Evolutionary conservation across 306 rosid genomes (phyloP), one percentile per base, ranked within the genome.

Genomic region (Vigna hirtella): DNA sequence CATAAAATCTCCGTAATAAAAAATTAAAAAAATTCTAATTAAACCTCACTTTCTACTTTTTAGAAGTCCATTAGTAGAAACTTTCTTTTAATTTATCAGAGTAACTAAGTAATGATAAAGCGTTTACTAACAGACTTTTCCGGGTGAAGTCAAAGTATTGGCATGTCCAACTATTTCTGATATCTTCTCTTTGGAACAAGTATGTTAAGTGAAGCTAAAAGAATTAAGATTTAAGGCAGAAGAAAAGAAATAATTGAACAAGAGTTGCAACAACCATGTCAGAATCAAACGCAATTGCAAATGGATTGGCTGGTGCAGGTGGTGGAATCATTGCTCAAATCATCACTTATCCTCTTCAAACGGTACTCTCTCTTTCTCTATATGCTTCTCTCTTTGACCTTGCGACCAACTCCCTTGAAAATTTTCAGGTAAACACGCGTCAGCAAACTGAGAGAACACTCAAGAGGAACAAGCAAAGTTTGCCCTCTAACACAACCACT

Each of bases 301-400:
- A 91, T 79, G 97, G 97, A 13, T 57, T 91, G 57, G 97, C 97
- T 1, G 94, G 97, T 47, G 97, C 97, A 7, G 97, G 97, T 47
- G 94, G 90, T 5, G 97, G 97, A 48, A 91, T 91, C 8, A 82
- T 91, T 72, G 97, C 97, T 51, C 97, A 91, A 86, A 88, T 91
- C n/a, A 79, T 91, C 42, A 91, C 97, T 82, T 91, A 89, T 85
- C 97, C 97, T 55, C 93, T 91, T 68, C 97, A 89, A 84, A 80
- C 94, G 76, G 97, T 91, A 79, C 3, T 66, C 42, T 62, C 7
- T 1, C 20, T 17, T 3, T 62, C 7, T 2, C 20, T 17, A 3
- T 36, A 2, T 26, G 7, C 30, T 17, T 56, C 65, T 58, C n/a
- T 51, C 9, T 36, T 58, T 11, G 15, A 9, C 26, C 32, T 3